These are phyloP conservation scores for Metschnikowia orientalis DNA, from an alignment of 805 yeast genomes.

Conservation along the genomic window DNA sequence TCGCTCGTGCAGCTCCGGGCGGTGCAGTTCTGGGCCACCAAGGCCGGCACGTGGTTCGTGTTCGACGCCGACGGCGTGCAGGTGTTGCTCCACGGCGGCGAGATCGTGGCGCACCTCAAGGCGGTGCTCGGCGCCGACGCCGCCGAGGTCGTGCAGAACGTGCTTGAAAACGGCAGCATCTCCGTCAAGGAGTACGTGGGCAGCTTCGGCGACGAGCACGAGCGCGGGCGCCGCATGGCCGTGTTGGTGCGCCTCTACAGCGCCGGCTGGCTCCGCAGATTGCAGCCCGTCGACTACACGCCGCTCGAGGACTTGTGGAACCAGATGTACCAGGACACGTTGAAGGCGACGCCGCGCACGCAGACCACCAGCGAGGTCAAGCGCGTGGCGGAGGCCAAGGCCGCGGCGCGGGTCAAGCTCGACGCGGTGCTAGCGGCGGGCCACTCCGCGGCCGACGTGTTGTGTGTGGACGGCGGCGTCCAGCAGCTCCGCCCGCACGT, in stretches of 20 bases:
- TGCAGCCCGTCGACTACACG: slow-evolving; percentile 29
- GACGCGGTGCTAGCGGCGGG: slow-evolving; percentile 32
- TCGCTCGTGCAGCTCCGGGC: slow-evolving; percentile 77
- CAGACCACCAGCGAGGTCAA: slow-evolving; percentile 38
- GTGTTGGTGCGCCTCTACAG: slow-evolving; percentile 25
- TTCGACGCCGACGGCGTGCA: slow-evolving; percentile 62
- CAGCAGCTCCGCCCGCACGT: slow-evolving; percentile 46
- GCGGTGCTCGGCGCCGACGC: slow-evolving; percentile 38
- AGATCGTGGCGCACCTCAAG: slow-evolving; percentile 55
- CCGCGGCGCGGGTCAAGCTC: slow-evolving; percentile 40
- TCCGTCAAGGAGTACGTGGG: slow-evolving; percentile 45
- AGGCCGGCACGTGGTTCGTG: slow-evolving; percentile 44
- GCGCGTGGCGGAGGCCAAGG: slow-evolving; percentile 56
- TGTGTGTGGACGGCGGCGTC: slow-evolving; percentile 27
- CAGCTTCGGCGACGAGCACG: slow-evolving; percentile 21
- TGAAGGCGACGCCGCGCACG: slow-evolving; percentile 33
- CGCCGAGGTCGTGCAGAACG: slow-evolving; percentile 65
- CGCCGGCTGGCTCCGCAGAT: slow-evolving; percentile 35
- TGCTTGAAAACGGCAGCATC: slow-evolving; percentile 66
- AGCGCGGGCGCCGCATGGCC: slow-evolving; percentile 21
- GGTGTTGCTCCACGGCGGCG: slow-evolving; percentile 70
- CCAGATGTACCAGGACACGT: slow-evolving; percentile 31
- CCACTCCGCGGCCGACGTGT: slow-evolving; percentile 23
- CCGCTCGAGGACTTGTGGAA: slow-evolving; percentile 40
- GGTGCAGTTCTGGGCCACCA: slow-evolving; percentile 59